Base-by-base conservation (phyloP, 768 basidiomycete species). In the Mycena metata region DNA sequence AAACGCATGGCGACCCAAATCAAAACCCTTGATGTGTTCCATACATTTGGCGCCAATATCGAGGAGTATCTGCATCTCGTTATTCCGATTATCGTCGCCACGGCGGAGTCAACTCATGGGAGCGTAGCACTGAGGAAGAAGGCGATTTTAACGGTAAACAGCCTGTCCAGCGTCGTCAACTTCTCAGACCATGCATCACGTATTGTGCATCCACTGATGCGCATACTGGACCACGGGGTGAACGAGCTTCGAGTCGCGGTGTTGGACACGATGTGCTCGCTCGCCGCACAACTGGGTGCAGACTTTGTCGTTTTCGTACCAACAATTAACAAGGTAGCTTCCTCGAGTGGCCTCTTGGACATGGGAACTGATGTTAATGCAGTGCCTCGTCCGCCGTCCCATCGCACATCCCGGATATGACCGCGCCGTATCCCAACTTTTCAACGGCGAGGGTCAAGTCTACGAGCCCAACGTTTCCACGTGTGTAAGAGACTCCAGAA, bases 301-400 rank as follows among this genome's bases (percentile, higher is more conserved):
- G 97, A 99, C 76, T 99, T 96, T 72, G 96, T 97, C 3, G 95
- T 99, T 45, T 99, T 99, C 75, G 94, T 99, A 35, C 96, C 98
- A 2, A 96, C 96, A 68, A 95, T 99, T 70, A 95, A 95, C 79
- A 99, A 99, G 87, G 96, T 95, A 71, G 45, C 82, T 67, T 42
- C 9, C 35, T 7, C 3, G 1, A 8, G 6, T 6, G 5, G 42
- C n/a, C n/a, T 0, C 21, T 3, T 24, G 46, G n/a, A 8, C 60
- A 10, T 10, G 4, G 11, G 39, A 11, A 15, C 39, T 39, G 39
- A 39, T 63, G 16, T 63, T 17, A 35, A 41, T 41, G 33, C 41
- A 97, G 96, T 90, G 90, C 62, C 81, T 96, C 21, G 81, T 93
- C 15, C 87, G 91, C 24, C 90, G 93, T 71, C 89, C 90, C 23